Evolutionary conservation across 805 yeast genomes (phyloP).

Genomic region (Scheffersomyces ergatensis): DNA sequence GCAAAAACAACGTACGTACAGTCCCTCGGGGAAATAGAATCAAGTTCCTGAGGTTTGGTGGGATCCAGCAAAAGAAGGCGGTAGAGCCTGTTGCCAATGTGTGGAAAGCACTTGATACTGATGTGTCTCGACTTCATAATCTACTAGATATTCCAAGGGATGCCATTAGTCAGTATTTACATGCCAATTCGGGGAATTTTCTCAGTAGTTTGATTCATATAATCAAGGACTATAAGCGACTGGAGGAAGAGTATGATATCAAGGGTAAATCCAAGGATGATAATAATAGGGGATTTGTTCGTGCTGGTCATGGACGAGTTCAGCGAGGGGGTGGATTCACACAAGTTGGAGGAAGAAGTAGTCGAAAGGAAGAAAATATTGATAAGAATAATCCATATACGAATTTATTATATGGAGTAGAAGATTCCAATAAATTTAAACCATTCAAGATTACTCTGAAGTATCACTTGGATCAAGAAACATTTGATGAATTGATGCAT

Average conservation of each 20-base stretch:
- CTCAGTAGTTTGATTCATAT: constrained; percentile 36
- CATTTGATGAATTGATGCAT: too few relatives aligned
- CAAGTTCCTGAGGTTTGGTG: too few relatives aligned
- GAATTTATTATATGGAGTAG: too few relatives aligned
- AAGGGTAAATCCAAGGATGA: background rate
- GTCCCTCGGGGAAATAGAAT: too few relatives aligned
- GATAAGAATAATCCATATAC: constrained; percentile 13
- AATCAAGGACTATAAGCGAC: constrained; percentile 13
- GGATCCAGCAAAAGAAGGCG: too few relatives aligned
- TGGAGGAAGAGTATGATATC: background rate
- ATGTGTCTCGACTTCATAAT: constrained; percentile 11
- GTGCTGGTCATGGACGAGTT: constrained; percentile 15
- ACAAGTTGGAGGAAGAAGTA: background rate
- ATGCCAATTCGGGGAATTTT: constrained; percentile 23
- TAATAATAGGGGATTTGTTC: background rate
- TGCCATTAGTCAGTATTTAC: constrained; percentile 13
- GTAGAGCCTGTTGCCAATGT: too few relatives aligned
- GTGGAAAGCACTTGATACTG: constrained; percentile 20
- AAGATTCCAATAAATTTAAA: too few relatives aligned
- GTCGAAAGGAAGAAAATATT: constrained; percentile 6
- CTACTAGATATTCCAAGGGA: background rate
- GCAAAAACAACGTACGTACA: too few relatives aligned
- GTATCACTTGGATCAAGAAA: too few relatives aligned
- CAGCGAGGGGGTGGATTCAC: constrained; percentile 23
- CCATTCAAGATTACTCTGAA: too few relatives aligned